A percentile compares a stretch with the other conserved stretches of the same genome.
Evolutionary conservation across 2,329 filamentous ascomycete genomes (phyloP).

Genomic region (Xylaria sp.): DNA sequence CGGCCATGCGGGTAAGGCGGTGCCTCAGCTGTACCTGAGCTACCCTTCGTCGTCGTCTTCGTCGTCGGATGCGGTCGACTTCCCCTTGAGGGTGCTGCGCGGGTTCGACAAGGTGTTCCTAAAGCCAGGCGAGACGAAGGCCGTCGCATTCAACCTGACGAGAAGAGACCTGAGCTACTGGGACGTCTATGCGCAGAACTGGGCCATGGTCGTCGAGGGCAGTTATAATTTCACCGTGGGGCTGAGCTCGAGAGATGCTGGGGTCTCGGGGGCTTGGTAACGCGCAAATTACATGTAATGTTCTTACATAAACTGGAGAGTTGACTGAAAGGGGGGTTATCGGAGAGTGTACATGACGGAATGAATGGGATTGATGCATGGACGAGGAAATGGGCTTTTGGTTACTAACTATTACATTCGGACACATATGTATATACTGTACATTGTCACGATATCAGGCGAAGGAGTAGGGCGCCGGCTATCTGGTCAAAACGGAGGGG

Average conservation of each 20-base stretch:
- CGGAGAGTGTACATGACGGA: not conserved
- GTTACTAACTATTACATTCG: no score
- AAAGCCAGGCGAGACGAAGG: constrained; percentile 53
- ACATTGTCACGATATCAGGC: not conserved
- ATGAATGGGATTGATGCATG: no score
- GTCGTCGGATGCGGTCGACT: no score
- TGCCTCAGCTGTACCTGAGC: constrained; percentile 51
- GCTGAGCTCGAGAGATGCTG: constrained; percentile 36
- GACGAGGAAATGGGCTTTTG: no score
- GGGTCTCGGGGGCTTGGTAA: constrained; percentile 29
- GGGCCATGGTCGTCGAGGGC: constrained; percentile 60
- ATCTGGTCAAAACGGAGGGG: no score
- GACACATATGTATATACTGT: no score
- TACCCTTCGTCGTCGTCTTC: constrained; percentile 42
- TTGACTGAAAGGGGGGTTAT: not conserved
- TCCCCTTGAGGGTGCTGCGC: constrained; percentile 68
- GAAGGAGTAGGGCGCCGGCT: not conserved
- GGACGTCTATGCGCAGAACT: constrained; percentile 69
- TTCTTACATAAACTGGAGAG: no score
- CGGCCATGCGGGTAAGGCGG: constrained; percentile 43
- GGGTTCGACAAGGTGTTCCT: constrained; percentile 73
- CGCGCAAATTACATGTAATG: no score
- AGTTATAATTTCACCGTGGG: constrained; percentile 46
- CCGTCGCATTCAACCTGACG: constrained; percentile 61
- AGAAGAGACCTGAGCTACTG: constrained; percentile 74